These are phyloP conservation scores for Thymus mandschuricus DNA, from an alignment of 257 asterid genomes.

Conservation along the genomic window DNA sequence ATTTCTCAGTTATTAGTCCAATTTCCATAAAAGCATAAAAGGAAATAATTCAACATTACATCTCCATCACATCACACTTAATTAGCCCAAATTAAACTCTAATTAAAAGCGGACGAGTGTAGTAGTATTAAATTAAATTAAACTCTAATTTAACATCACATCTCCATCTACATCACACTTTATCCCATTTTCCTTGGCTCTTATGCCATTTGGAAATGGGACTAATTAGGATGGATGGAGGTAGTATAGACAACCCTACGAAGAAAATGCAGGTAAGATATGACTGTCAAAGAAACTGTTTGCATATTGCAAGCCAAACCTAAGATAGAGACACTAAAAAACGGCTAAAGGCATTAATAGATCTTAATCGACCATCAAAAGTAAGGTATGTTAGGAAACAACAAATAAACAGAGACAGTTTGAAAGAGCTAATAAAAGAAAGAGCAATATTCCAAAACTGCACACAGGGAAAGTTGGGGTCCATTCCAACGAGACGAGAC, in stretches of 20 bases:
- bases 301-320: slow-evolving; percentile 1
- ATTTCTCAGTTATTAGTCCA: too few relatives aligned
- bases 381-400: slow-evolving; percentile 7
- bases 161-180: too few relatives aligned
- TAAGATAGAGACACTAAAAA: slow-evolving; percentile 20
- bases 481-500: slow-evolving; percentile 37
- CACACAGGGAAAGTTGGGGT: slow-evolving; percentile 34
- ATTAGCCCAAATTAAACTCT: too few relatives aligned
- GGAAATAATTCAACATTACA: too few relatives aligned
- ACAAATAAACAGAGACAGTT: slow-evolving; percentile 24
- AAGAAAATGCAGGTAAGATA: not conserved
- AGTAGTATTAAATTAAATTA: too few relatives aligned
- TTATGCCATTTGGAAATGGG: too few relatives aligned
- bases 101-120: too few relatives aligned
- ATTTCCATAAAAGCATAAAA: too few relatives aligned
- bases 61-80: too few relatives aligned
- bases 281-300: slow-evolving; percentile 3
- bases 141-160: too few relatives aligned
- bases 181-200: too few relatives aligned
- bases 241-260: slow-evolving; percentile 7
- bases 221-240: too few relatives aligned
- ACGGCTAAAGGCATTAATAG: slow-evolving; percentile 9
- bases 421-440: slow-evolving; percentile 11
- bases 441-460: slow-evolving; percentile 29
- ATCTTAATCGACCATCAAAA: not conserved